These are phyloP conservation scores for Cylindrotheca fusiformis DNA, from an alignment of 108 stramenopile genomes.

Conservation along the genomic window DNA sequence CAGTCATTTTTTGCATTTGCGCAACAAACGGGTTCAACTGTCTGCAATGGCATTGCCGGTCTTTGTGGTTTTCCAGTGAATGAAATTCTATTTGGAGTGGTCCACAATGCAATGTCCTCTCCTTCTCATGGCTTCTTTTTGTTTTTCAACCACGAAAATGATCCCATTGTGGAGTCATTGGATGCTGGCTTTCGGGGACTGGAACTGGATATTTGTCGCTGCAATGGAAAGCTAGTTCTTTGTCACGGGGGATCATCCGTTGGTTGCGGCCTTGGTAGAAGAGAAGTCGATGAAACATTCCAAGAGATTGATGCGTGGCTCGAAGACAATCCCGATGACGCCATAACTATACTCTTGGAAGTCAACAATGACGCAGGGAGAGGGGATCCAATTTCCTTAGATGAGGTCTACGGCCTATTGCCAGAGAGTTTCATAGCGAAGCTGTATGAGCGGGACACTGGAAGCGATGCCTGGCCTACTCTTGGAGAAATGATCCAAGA, in stretches of 20 bases:
- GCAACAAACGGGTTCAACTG: background rate
- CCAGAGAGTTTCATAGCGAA: constrained; percentile 13
- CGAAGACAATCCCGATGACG: constrained; percentile 43
- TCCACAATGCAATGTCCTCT: constrained; percentile 70
- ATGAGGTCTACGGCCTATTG: constrained; percentile 17
- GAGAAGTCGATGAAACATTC: constrained; percentile 50
- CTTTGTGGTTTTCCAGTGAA: constrained; percentile 50
- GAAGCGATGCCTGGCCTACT: constrained; percentile 54
- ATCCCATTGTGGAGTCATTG: constrained; percentile 26
- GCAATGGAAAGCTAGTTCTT: constrained; percentile 46
- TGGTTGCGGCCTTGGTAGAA: constrained; percentile 47
- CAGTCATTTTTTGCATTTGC: too few relatives aligned
- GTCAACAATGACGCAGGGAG: constrained; percentile 37
- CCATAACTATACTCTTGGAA: constrained; percentile 56
- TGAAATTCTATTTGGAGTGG: constrained; percentile 48
- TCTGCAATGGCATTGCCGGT: constrained; percentile 58
- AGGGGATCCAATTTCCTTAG: constrained; percentile 1
- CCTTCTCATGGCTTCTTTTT: constrained; percentile 32
- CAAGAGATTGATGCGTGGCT: constrained; percentile 44
- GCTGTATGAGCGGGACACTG: constrained; percentile 17
- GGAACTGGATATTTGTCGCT: constrained; percentile 57
- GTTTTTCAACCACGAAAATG: constrained; percentile 45
- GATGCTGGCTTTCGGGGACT: constrained; percentile 58
- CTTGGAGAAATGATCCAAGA: constrained; percentile 45
- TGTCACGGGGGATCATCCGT: constrained; percentile 37